A percentile compares a stretch with the other conserved stretches of the same genome.
phyloP scores from a whole-genome alignment of 1,284 basidiomycete genomes.

The Hypsizygus ulmarius region DNA sequence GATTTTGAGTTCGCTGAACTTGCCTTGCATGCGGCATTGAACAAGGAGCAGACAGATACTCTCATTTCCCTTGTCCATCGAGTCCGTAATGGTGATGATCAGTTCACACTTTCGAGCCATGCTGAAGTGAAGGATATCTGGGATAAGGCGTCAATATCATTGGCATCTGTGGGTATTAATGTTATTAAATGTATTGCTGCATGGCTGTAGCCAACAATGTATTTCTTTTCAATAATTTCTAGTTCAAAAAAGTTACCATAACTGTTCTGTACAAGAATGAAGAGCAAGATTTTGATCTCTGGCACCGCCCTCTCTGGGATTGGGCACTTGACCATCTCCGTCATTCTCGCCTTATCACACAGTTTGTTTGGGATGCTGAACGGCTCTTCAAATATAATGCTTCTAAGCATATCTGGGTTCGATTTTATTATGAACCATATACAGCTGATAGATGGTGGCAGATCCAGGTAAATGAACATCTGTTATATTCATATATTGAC shows the following conservation, averaged over 20 bases:
- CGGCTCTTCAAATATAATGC: slow-evolving; percentile 30
- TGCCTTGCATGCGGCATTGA: slow-evolving; percentile 6
- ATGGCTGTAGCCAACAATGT: no score
- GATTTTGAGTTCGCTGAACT: slow-evolving; percentile 16
- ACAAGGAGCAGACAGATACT: slow-evolving; percentile 7
- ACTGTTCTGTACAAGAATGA: slow-evolving; percentile 12
- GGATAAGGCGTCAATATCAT: slow-evolving; percentile 10
- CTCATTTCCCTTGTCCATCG: slow-evolving; percentile 13
- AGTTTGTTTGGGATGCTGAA: slow-evolving; percentile 26
- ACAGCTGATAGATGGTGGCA: slow-evolving; percentile 26
- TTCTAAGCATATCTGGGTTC: slow-evolving; percentile 22
- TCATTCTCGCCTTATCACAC: slow-evolving; percentile 20
- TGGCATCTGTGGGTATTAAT: slow-evolving; percentile 7
- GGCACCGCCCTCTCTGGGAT: slow-evolving; percentile 18
- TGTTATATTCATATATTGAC: background rate
- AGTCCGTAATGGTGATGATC: background rate
- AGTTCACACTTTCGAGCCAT: slow-evolving; percentile 10
- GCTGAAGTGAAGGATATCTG: slow-evolving; percentile 10
- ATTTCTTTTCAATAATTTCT: slow-evolving; percentile 1
- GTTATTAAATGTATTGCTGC: no score
- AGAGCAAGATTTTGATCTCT: slow-evolving; percentile 13
- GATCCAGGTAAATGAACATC: slow-evolving; percentile 18
- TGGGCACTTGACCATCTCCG: slow-evolving; percentile 21
- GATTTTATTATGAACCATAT: slow-evolving; percentile 35
- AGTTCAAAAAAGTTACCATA: slow-evolving; percentile 19